Base-by-base conservation (phyloP, 2,329 filamentous ascomycete genomes). In the Trichoderma arundinaceum region DNA sequence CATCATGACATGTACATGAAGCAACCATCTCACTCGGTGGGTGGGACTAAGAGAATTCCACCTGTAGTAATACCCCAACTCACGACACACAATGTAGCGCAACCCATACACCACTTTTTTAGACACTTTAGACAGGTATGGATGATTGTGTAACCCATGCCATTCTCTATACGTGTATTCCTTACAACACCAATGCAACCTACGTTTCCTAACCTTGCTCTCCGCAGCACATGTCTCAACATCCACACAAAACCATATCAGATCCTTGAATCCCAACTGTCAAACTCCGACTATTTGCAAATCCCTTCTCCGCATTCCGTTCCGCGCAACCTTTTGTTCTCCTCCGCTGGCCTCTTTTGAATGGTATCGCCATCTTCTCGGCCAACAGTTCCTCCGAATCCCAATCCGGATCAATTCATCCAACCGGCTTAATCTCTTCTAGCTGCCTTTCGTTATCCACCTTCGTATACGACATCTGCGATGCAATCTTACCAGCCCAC, bases 351-450 rank as follows among this genome's bases (percentile, higher is more conserved):
- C 35, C 33, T 35, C 5, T 41, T 19, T 19, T 33, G 28, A 51
- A 28, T 15, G 35, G 19, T 10, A 44, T 28, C n/a, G 35, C 9
- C 19, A 4, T 41, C 4, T 28, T 32, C 13, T 64, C 61, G 61
- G 61, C 43, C 43, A 39, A 49, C 17, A 57, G 54, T 65, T 59
- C 44, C 44, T 44, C 62, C 62, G 62, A 65, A 58, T 52, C 28
- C 53, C 53, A 65, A 59, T 35, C 53, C 62, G 62, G 62, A 44
- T 41, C 38, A 58, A 65, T 65, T 52, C 53, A 65, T 65, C 44
- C 22, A 49, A 57, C 62, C 44, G 62, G 35, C n/a, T 58, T 38
- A 56, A 32, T 64, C 49, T 63, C 49, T 41, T 3, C 33, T 32
- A 52, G 48, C 33, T 32, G 19, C 19, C 19, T 17, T 8, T 57